Base-by-base conservation (phyloP, 1,284 basidiomycete species). In the Cutaneotrichosporon curvatum region DNA sequence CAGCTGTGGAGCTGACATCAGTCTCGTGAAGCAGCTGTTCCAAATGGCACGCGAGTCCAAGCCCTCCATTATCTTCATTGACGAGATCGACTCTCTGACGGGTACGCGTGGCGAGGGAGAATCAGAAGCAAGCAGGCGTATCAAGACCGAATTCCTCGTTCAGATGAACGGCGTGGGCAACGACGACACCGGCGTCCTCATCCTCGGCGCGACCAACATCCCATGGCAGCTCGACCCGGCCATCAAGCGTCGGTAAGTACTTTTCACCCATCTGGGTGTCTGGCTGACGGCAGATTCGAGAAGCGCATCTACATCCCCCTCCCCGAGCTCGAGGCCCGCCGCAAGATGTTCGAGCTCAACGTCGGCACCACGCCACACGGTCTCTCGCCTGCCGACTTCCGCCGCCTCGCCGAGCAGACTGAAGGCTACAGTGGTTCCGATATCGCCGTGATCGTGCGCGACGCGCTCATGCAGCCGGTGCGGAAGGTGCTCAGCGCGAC, bases 291-390 rank as follows among this genome's bases (percentile, higher is more conserved):
- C 55, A 87, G 85, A 56, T 96, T 96, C 60, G 92, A 97, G 72
- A 97, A 96, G 74, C 82, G 94, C 51, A 94, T 98, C 75, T 94
- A 97, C 68, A 98, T 98, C 51, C 95, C 94, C 30, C 81, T 98
- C 25, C 95, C 94, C 12, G 91, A 92, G 5, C 77, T 84, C 4
- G 90, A 94, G 55, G 94, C 94, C n/a, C 80, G 94, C 45, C 80
- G 84, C 67, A 82, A 82, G 34, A 97, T 98, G 88, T 98, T 98
- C 66, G 86, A 96, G 74, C 81, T 98, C 45, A 94, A 98, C 63
- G 81, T 98, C 38, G 95, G 95, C 4, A 77, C 82, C 19, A 98
- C 94, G 3, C 94, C 94, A 15, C 92, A 89, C 68, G 78, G 85
- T 55, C 79, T 98, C 7, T 74, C 79, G 8, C 75, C 78, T 41